Conservation (phyloP, 352 stramenopile species). For the Saprolegnia diclina region DNA sequence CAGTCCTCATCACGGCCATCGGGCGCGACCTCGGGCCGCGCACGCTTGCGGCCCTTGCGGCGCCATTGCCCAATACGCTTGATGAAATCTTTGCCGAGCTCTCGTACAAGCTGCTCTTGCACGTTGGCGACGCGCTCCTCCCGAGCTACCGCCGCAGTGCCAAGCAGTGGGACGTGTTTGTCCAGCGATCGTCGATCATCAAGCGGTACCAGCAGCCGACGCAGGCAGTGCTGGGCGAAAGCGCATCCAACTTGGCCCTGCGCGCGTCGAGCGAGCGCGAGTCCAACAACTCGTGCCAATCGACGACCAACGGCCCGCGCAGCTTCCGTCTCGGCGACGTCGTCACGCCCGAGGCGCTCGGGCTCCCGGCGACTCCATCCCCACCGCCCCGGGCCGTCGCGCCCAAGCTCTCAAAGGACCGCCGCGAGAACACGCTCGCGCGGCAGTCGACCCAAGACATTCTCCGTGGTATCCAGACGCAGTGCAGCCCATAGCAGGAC, state of each 20-base stretch:
- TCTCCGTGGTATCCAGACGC: not conserved
- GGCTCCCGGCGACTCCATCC: not conserved
- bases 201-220: not conserved
- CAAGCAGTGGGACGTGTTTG: slow-evolving; percentile 4
- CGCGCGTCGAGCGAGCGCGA: slow-evolving; percentile 2
- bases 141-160: not conserved
- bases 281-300: not conserved
- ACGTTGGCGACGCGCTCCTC: not conserved
- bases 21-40: not conserved
- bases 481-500: not conserved
- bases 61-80: too few species aligned
- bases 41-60: too few species aligned
- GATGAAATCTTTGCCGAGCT: not conserved
- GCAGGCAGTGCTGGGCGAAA: not conserved
- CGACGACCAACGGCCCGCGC: not conserved
- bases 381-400: not conserved
- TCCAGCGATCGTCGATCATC: not conserved
- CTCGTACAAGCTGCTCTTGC: not conserved
- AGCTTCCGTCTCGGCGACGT: not conserved
- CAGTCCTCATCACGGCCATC: not conserved
- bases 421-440: not conserved
- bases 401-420: not conserved
- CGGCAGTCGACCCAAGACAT: slow-evolving; percentile 4
- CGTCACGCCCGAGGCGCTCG: slow-evolving; percentile 5
- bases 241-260: not conserved